Base-by-base conservation (phyloP, 2,329 filamentous ascomycete genomes). In the Gnomoniopsis smithogilvyi region DNA sequence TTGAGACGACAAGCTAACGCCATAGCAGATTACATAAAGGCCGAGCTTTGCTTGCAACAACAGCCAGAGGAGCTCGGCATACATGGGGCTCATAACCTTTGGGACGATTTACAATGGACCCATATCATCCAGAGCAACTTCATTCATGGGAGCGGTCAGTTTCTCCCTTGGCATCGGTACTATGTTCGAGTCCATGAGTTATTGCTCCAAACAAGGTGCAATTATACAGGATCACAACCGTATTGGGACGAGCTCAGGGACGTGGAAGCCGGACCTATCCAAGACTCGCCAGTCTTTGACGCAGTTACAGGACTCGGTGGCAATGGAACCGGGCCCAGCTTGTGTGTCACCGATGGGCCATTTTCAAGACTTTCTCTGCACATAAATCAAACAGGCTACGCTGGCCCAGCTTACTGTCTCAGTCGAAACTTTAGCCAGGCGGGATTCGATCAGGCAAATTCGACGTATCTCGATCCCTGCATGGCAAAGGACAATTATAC, bases 161-260 rank as follows among this genome's bases (percentile, higher is more conserved):
- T 75, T 60, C 67, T 75, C 22, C 71, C 72, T 1, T 74, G 68
- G 66, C 73, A 75, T 61, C 69, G 72, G 10, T 68, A 66, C 33
- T 67, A 68, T 54, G 60, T 72, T 15, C 62, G 68, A 24, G 58
- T 68, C 8, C 71, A 73, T 55, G 72, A 74, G 56, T 21, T 62
- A 17, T 59, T 67, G 0, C 64, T 75, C 1, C 63, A 66, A 22
- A 65, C 54, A 1, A 66, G 70, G 52, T 74, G 73, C 56, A 65
- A 65, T 51, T 74, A 69, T 62, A 64, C 51, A 6, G 71, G 70
- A 19, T 58, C 62, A 11, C 72, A 73, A 55, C 72, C 72, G 43
- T 69, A 71, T 60, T 72, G 70, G 69, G 67, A 70, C 57, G 69
- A 66, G 67, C 55, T 51, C 48, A 51, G 48, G 15, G 55, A 52